Base-by-base conservation (phyloP, 805 yeast genomes). In the Saccharomyces eubayanus region DNA sequence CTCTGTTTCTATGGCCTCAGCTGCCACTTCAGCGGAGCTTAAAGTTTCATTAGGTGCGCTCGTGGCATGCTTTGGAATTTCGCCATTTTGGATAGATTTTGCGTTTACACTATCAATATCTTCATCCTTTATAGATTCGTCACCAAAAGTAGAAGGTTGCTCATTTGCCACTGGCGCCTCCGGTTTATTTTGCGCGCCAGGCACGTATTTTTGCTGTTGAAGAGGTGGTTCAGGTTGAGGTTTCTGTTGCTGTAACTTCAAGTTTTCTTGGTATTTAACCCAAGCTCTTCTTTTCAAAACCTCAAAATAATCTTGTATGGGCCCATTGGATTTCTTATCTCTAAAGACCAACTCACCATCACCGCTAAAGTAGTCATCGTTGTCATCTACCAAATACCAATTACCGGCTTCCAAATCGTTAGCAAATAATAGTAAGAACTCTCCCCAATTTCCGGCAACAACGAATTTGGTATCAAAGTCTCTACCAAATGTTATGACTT, bases 401-500 rank as follows among this genome's bases (percentile, higher is more conserved):
- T 85, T 86, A 10, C 96, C 96, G 51, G 75, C 78, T 67, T 91
- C 97, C 53, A 92, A 74, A 67, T 92, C 97, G 60, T 89, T 89
- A 28, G 91, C 96, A 67, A 90, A 84, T 51, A 79, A 78, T 52
- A 90, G 74, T 51, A 92, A 72, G 68, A 94, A 94, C 63, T 87
- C 94, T 16, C 96, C 96, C 85, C 96, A 92, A 53, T 85, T 86
- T 50, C 82, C 81, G 20, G 97, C 95, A 53, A 94, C 75, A 41
- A 87, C 91, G 69, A 80, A 89, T 68, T 92, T 92, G 41, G 87
- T 82, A 72, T 92, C 98, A 66, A 84, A 92, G 59, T 92, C 98
- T 65, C 97, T 83, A 43, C 99, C 99, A 69, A 88, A 92, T 52
- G 91, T 66, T 57, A 92, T 92, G 20, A 94, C 85, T 72, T 92